Base-by-base conservation (phyloP, 495 filamentous ascomycete species). In the Penicillium canariense region DNA sequence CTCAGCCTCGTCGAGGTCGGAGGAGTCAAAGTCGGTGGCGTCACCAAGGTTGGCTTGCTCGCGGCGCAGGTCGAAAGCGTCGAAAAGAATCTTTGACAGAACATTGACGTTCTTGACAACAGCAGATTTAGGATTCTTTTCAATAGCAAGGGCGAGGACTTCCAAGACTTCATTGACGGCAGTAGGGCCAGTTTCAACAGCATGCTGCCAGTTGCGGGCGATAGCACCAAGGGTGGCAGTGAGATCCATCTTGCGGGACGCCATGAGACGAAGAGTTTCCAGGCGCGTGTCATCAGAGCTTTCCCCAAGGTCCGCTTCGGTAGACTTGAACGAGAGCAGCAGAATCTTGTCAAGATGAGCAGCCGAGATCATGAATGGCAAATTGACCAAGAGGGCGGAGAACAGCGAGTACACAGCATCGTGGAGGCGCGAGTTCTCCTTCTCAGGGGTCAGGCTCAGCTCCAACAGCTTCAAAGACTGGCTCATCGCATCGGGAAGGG, bases 311-410 rank as follows among this genome's bases (percentile, higher is more conserved):
- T 65, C 75, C 2, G 80, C 76, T 36, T 72, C 78, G n/a, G 86
- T 80, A 20, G 90, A 94, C 28, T 77, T 74, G 66, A 84, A 85
- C 10, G 88, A 89, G 31, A 87, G 79, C 23, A 74, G 60, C 20
- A 97, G 68, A 18, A 95, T 72, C 17, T 76, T 81, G 54, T 87
- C 84, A 10, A 97, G 69, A 57, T 92, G 85, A 26, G 77, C 70
- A 2, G 80, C 82, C 2, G 88, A 87, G 43, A 97, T 75, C 83
- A 96, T 96, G 69, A 84, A 96, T 1, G 92, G 91, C 11, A 96
- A 73, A 55, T 90, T 81, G 43, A 89, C 82, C 17, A 91, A 78
- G n/a, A 96, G 72, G 2, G 89, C 83, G 25, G 82, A 84, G 54
- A 95, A 77, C 54, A 96, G 86, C 1, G 86, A 80, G 71, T 87